Evolutionary conservation across 2,329 filamentous ascomycete genomes (phyloP).

Genomic region (Akanthomyces lecanii): DNA sequence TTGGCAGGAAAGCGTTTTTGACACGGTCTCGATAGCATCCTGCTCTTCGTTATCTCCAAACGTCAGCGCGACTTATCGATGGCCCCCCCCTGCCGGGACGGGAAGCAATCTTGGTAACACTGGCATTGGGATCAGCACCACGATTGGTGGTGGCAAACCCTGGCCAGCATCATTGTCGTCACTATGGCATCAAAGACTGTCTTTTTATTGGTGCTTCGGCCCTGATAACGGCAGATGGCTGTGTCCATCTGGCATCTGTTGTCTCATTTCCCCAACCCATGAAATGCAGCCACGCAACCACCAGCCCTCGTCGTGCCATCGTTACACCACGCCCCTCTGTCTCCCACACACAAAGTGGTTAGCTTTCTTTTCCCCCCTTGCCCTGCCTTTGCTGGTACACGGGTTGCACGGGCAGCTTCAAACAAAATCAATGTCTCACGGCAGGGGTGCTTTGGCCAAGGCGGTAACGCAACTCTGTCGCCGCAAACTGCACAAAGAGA

Average conservation of each 20-base stretch:
- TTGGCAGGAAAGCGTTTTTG: no score
- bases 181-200: background rate
- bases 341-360: background rate
- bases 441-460: background rate
- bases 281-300: background rate
- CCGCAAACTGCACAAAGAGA: background rate
- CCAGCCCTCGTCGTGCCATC: background rate
- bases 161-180: background rate
- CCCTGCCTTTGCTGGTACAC: background rate
- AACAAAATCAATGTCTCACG: slow-evolving; percentile 14
- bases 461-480: background rate
- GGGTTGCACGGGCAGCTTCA: background rate
- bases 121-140: background rate
- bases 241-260: slow-evolving; percentile 1
- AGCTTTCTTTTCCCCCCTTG: background rate
- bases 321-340: slow-evolving; percentile 3
- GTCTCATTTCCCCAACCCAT: slow-evolving; percentile 13
- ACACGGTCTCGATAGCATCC: no score
- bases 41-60: no score
- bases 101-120: no score
- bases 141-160: background rate
- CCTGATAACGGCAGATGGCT: background rate
- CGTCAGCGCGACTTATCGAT: no score
- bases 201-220: background rate
- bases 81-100: no score